These are phyloP conservation scores for Coemansia sp. DNA, from an alignment of 192 early-diverging fungal genomes.

Conservation along the genomic window DNA sequence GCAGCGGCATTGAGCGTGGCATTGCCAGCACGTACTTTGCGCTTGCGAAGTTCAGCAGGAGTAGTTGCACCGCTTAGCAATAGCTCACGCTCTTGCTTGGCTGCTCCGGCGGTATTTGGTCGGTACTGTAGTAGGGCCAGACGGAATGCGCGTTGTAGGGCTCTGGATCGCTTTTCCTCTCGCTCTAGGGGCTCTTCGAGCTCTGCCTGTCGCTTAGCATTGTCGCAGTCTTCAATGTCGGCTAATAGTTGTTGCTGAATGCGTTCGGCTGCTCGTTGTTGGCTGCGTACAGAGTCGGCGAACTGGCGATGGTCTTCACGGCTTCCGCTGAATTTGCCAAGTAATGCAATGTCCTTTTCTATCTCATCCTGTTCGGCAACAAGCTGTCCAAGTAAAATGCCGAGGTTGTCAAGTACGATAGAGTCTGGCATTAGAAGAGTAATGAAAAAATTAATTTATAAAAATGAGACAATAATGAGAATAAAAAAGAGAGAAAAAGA, in stretches of 20 bases:
- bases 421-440: background rate
- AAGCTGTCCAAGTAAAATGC: conserved; percentile 20
- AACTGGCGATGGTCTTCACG: conserved; percentile 41
- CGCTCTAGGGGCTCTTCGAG: background rate
- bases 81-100: conserved; percentile 38
- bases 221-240: conserved; percentile 6
- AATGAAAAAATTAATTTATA: background rate
- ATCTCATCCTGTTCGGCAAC: conserved; percentile 31
- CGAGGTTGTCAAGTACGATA: conserved; percentile 5
- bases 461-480: background rate
- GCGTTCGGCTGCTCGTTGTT: conserved; percentile 45
- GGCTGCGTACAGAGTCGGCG: conserved; percentile 47
- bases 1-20: conserved; percentile 39
- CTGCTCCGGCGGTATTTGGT: conserved; percentile 16
- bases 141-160: conserved; percentile 35
- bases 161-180: background rate
- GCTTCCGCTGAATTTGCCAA: conserved; percentile 35
- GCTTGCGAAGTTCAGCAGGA: conserved; percentile 47
- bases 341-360: conserved; percentile 28
- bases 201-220: background rate
- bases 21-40: conserved; percentile 37
- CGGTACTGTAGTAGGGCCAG: conserved; percentile 37
- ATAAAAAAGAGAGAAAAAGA: conserved; percentile 4
- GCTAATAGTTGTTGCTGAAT: conserved; percentile 22
- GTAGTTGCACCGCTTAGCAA: conserved; percentile 47